Base-by-base conservation (phyloP, 805 yeast genomes). In the Lachancea sp. region DNA sequence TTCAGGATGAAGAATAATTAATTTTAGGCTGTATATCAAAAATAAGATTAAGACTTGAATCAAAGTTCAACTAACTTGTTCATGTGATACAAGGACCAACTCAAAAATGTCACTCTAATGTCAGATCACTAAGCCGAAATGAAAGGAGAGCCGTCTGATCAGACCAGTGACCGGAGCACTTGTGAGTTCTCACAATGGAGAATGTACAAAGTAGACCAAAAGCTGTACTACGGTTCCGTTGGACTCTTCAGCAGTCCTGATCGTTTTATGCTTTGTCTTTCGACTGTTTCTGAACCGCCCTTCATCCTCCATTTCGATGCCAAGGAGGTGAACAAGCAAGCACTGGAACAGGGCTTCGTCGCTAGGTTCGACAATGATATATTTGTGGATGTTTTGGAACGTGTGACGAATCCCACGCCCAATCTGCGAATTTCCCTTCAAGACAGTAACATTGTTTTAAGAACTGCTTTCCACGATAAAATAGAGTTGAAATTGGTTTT, bases 311-410 rank as follows among this genome's bases (percentile, higher is more conserved):
- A n/a, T 8, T 30, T 38, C 20, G 35, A 25, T 5, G 24, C 36
- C 23, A 11, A 31, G 15, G 41, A 38, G 5, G 25, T 39, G 12
- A 34, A 39, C n/a, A 8, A 34, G 6, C 42, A 39, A 22, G 36
- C 38, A 16, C n/a, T 30, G 21, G 24, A 15, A 3, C 42, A 39
- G 28, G 42, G 42, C 3, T 11, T 39, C n/a, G 38, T 29, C 20
- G 28, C 18, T 17, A 13, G n/a, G n/a, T n/a, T 38, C 5, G 16
- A 11, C 23, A 13, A 7, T 8, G 37, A 23, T 20, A 15, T 34
- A 7, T 24, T 17, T 20, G 18, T 12, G 3, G 13, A 15, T 8
- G 34, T 39, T 15, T 13, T 20, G 13, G 29, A 19, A 12, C 28
- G 11, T 12, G 9, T 39, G 22, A 34, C 17, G 25, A 13, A 17